Evolutionary conservation across 371 early-diverging fungal genomes (phyloP), one percentile per base, ranked within the genome.

Genomic region (Syncephalastrum monosporum): DNA sequence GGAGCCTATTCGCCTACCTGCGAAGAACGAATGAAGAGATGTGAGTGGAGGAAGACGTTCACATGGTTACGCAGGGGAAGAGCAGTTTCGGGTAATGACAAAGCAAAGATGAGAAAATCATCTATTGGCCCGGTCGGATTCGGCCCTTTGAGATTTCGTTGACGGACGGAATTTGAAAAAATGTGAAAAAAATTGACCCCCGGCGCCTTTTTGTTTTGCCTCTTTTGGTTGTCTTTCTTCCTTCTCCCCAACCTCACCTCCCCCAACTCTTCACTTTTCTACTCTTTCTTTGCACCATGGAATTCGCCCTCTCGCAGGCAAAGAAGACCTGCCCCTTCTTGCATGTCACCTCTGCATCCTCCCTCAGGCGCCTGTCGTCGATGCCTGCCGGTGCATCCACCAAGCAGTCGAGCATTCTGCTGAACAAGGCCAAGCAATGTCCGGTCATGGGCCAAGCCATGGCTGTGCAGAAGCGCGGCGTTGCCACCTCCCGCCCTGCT

Each of bases 381-480:
- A 64, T 60, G 49, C 72, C 74, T 53, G 69, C 79, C 21, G 57
- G 60, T 21, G 72, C 67, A 43, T 58, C 71, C 48, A 74, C 80
- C 21, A 75, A 74, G 53, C 24, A 42, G 15, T 51, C 43, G 25
- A 77, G 67, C 47, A 83, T 84, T 51, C 83, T 96, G 16, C 67
- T 92, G 64, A 79, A 67, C 51, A 86, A 86, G 79, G 97, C 96
- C 44, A 79, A 86, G 68, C 81, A 85, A 68, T 97, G 97, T 67
- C 97, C 97, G 27, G 88, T 97, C 46, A 94, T 97, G 88, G 86
- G 90, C 61, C 76, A 81, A 65, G 94, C 92, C 47, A 78, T 94
- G 54, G 83, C 87, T 60, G 74, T 83, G 43, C 90, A 85, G 69
- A 71, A 85, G 65, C 78, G 82, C 27, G 65, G 72, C 25, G 57